Conservation (phyloP, 345 rosid species). For the Sonneratia alba region DNA sequence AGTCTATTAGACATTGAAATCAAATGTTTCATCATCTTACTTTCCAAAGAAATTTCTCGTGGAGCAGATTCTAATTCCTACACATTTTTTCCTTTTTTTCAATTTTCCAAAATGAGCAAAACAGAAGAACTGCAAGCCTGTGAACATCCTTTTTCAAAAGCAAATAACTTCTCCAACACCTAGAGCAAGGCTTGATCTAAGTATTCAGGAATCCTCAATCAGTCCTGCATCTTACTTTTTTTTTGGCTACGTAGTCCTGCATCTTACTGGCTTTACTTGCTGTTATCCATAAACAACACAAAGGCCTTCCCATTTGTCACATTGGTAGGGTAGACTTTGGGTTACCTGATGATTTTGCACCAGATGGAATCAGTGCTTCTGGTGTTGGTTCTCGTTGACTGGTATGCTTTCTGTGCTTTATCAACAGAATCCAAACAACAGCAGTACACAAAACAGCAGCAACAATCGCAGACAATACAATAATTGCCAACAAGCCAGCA, state of each 20-base stretch:
- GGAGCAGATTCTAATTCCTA: too few relatives aligned
- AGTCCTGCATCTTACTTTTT: not conserved
- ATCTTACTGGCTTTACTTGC: not conserved
- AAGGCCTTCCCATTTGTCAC: not conserved
- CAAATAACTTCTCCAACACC: too few relatives aligned
- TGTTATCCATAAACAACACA: not conserved
- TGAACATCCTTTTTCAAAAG: too few relatives aligned
- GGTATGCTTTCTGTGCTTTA: slow-evolving; percentile 28
- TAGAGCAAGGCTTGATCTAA: too few relatives aligned
- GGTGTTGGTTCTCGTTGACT: slow-evolving; percentile 31
- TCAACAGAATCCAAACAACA: slow-evolving; percentile 49
- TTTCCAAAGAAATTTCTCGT: too few relatives aligned
- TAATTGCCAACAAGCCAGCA: slow-evolving; percentile 51
- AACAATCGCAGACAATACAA: slow-evolving; percentile 58
- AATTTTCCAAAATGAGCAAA: too few relatives aligned
- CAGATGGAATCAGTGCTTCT: slow-evolving; percentile 36
- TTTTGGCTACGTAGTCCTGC: too few relatives aligned
- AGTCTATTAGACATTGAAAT: too few relatives aligned
- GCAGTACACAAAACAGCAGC: slow-evolving; percentile 49
- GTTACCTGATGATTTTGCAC: slow-evolving; percentile 69
- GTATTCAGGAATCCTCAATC: not conserved
- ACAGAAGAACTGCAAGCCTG: too few relatives aligned
- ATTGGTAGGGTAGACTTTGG: not conserved
- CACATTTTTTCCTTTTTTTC: too few relatives aligned
- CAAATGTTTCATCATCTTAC: too few relatives aligned